These are phyloP conservation scores for Kluyveromyces sp. DNA, from an alignment of 1,139 yeast species.

Conservation along the genomic window DNA sequence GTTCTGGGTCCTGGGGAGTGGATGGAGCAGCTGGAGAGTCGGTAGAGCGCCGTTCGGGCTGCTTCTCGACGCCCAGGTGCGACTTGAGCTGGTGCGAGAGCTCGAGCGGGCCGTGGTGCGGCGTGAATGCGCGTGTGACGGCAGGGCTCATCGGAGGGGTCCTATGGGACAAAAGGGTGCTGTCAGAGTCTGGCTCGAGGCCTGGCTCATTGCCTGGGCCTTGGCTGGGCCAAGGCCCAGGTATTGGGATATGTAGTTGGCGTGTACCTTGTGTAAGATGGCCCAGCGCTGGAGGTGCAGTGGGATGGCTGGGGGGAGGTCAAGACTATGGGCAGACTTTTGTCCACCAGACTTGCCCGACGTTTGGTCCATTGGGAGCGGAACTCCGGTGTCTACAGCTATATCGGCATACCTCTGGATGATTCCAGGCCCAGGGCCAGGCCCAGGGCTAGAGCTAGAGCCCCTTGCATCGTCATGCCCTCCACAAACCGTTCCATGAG, in stretches of 20 bases:
- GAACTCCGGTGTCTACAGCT: slow-evolving; percentile 1
- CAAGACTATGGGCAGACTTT: no score
- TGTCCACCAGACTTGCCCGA: neutral
- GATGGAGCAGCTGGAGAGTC: no score
- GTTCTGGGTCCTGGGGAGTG: neutral
- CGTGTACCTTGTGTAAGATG: slow-evolving; percentile 22
- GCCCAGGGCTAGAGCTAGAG: neutral
- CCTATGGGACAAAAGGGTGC: no score
- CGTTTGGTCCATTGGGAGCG: slow-evolving; percentile 1
- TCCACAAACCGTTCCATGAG: slow-evolving; percentile 23
- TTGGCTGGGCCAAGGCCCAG: neutral
- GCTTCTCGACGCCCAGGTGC: neutral
- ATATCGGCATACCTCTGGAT: slow-evolving; percentile 1
- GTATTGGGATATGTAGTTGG: slow-evolving; percentile 10
- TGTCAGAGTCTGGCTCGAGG: no score
- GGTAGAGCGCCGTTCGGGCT: neutral
- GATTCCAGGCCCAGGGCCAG: neutral
- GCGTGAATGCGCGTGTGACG: neutral
- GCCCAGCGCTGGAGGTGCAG: slow-evolving; percentile 22
- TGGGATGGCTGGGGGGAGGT: slow-evolving; percentile 22
- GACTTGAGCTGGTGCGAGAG: neutral
- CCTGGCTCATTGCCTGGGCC: no score
- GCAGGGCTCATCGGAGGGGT: no score
- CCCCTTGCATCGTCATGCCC: slow-evolving; percentile 11
- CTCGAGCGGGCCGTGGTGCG: neutral